Evolutionary conservation across 2,329 filamentous ascomycete species (phyloP).

Genomic region (Phialophora verrucosa): DNA sequence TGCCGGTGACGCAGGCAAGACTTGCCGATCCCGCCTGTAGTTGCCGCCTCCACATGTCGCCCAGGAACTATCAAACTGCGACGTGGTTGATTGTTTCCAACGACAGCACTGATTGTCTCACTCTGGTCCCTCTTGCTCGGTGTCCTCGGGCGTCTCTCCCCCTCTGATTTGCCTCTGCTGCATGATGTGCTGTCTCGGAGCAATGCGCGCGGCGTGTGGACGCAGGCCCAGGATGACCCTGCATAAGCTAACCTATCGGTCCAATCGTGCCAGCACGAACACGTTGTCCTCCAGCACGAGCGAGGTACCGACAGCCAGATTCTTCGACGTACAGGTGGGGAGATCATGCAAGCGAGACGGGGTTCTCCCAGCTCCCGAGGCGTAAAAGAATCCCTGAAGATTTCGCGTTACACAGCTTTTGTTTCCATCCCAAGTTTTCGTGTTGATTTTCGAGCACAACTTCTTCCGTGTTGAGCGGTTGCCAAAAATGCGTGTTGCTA

Average conservation of each 20-base stretch:
- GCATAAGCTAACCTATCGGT: conserved; percentile 6
- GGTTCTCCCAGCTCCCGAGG: conserved; percentile 7
- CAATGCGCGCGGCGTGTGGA: not conserved
- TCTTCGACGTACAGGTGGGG: conserved; percentile 19
- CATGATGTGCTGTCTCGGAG: conserved; percentile 4
- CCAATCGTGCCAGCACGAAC: conserved; percentile 10
- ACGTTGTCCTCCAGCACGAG: not conserved
- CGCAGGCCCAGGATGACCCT: not conserved
- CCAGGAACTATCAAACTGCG: not conserved
- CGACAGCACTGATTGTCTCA: not conserved
- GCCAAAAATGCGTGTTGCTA: conserved; percentile 18
- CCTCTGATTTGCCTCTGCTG: not conserved
- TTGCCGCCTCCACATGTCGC: not conserved
- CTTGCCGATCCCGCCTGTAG: not conserved
- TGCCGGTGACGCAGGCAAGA: not conserved
- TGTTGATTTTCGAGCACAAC: not conserved
- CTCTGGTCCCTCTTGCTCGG: not conserved
- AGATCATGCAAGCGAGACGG: conserved; percentile 9
- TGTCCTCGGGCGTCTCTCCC: not conserved
- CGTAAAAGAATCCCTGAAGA: conserved; percentile 8
- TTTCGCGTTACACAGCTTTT: conserved; percentile 7
- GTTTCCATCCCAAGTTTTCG: conserved; percentile 6
- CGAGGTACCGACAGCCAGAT: not conserved
- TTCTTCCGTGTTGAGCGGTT: not conserved
- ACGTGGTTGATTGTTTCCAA: not conserved